phyloP scores from a whole-genome alignment of 768 basidiomycete species.

The Infundibulicybe gibba region DNA sequence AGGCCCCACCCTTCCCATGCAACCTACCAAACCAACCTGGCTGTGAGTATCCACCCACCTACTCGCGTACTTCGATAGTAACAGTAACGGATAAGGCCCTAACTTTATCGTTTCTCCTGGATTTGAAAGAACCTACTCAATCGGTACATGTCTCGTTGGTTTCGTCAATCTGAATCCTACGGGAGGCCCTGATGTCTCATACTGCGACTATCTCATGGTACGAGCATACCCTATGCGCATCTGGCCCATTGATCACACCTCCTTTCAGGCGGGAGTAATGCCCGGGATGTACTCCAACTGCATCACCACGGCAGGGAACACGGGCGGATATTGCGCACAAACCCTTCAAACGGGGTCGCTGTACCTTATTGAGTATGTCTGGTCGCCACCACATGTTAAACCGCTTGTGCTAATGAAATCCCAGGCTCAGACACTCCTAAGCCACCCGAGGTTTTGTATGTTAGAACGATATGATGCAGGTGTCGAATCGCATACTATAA shows the following conservation, averaged over 20 bases:
- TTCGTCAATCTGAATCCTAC: constrained; percentile 3
- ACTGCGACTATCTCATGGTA: constrained; percentile 8
- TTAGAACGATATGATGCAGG: too few relatives aligned
- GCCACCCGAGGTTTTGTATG: too few relatives aligned
- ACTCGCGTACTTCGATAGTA: background rate
- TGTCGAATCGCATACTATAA: too few relatives aligned
- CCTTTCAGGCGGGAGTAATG: constrained; percentile 1
- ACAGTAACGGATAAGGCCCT: constrained; percentile 1
- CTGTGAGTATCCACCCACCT: constrained; percentile 4
- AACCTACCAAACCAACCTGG: constrained; percentile 2
- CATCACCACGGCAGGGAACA: background rate
- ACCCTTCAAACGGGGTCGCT: background rate
- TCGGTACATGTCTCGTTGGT: constrained; percentile 5
- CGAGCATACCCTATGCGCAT: background rate
- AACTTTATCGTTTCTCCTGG: constrained; percentile 7
- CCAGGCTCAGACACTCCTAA: background rate
- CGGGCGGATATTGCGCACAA: constrained; percentile 3
- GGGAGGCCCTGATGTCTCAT: constrained; percentile 1
- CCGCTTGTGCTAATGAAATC: background rate
- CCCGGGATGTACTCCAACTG: background rate
- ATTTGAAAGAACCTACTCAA: constrained; percentile 3
- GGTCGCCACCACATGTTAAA: background rate
- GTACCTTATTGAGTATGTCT: background rate
- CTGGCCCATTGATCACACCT: too few relatives aligned
- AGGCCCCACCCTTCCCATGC: constrained; percentile 5